Evolutionary conservation across 2,329 filamentous ascomycete genomes (phyloP), one percentile per base, ranked within the genome.

Genomic region (Zymoseptoria passerinii): DNA sequence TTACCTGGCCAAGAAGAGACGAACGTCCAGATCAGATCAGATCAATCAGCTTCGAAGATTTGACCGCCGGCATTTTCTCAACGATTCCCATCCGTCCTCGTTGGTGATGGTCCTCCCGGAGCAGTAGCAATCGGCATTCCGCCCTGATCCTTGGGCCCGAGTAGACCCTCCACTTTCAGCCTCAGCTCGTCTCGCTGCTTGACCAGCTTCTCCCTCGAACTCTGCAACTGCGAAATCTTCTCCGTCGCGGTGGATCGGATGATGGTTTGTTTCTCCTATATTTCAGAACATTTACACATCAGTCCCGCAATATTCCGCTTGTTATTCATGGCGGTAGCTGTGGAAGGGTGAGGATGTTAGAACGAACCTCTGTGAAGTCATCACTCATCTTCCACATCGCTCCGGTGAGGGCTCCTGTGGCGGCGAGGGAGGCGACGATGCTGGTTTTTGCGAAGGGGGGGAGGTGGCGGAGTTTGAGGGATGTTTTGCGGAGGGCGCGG

Each of bases 371-470:
- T 56, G 76, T 75, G 44, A 74, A 70, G 53, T 85, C 79, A 61
- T 78, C 74, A 29, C 77, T 71, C 3, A 76, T 79, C 68, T 84
- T 85, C 60, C 86, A 63, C 6, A 78, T 78, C 19, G 84, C 83
- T 23, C 84, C 84, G 65, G 84, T 85, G 61, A 81, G 76, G 4
- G 81, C 77, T 54, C 83, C 83, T 1, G 77, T 78, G 6, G 80
- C 79, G 1, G 82, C 84, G 52, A 84, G 78, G 16, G 80, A 77
- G 8, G 80, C 77, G 18, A 85, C 77, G 2, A 79, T 76, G 40
- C 75, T 78, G 1, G 83, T 83, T 64, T 83, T 69, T 18, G 84
- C 73, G 35, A 44, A 6, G 35, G 35, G 35, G 13, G 35, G 13
- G 35, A 44, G 35, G 5, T 6, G 16, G 35, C 35, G 13, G 13